Evolutionary conservation across 345 rosid species (phyloP).

Genomic region (Populus euphratica): DNA sequence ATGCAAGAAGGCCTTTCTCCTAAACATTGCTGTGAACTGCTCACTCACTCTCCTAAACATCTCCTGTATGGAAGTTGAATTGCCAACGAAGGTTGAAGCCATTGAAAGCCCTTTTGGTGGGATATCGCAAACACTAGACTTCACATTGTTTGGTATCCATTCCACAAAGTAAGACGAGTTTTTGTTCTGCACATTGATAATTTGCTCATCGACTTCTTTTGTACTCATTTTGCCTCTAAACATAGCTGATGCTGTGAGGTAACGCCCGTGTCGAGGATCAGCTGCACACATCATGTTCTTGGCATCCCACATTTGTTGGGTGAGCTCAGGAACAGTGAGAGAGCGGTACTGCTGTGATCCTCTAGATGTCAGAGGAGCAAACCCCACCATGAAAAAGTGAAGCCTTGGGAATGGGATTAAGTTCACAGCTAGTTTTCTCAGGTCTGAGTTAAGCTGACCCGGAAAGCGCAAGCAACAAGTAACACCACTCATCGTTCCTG

Average conservation of each 20-base stretch:
- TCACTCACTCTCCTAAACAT: constrained; percentile 34
- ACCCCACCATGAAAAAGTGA: constrained; percentile 32
- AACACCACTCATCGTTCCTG: constrained; percentile 28
- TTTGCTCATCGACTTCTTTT: constrained; percentile 31
- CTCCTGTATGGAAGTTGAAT: constrained; percentile 30
- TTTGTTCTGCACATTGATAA: constrained; percentile 29
- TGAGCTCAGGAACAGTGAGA: constrained; percentile 15
- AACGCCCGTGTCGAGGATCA: constrained; percentile 17
- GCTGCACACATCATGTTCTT: constrained; percentile 27
- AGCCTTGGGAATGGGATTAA: constrained; percentile 28
- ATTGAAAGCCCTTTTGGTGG: constrained; percentile 24
- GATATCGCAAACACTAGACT: constrained; percentile 32
- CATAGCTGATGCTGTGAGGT: constrained; percentile 22
- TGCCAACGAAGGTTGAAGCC: constrained; percentile 28
- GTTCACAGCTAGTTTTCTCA: constrained; percentile 26
- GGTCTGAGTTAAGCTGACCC: constrained; percentile 29
- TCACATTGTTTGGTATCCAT: constrained; percentile 28
- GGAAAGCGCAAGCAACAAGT: constrained; percentile 30
- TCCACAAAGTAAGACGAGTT: constrained; percentile 27
- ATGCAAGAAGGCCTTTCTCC: constrained; percentile 29
- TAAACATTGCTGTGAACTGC: constrained; percentile 29
- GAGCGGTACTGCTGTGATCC: constrained; percentile 38
- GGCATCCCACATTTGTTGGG: constrained; percentile 23
- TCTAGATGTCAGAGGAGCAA: constrained; percentile 37
- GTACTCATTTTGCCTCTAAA: constrained; percentile 47